These are phyloP conservation scores for Lipomyces yamadae DNA, from an alignment of 805 yeast species.

Conservation along the genomic window DNA sequence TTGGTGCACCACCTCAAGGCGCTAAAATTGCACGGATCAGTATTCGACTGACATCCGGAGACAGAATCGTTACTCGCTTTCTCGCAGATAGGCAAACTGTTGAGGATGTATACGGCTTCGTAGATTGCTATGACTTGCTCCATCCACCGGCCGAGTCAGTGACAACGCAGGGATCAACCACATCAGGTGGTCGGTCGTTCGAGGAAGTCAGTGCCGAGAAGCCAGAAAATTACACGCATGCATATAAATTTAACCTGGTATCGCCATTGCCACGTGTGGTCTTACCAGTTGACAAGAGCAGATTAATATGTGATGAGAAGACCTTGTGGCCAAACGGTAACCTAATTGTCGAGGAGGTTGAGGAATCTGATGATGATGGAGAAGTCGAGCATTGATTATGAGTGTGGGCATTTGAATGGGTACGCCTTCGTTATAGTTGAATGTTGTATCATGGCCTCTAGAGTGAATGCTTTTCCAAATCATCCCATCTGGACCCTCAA, in stretches of 20 bases:
- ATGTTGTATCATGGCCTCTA: too few species aligned
- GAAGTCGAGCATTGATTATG: background rate
- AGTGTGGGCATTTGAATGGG: background rate
- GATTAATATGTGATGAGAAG: conserved; percentile 51
- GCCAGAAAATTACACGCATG: conserved; percentile 53
- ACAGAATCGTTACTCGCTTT: conserved; percentile 59
- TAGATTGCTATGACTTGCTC: conserved; percentile 55
- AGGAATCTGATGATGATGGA: conserved; percentile 30
- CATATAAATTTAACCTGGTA: conserved; percentile 56
- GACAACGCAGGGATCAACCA: conserved; percentile 1
- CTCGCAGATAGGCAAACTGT: conserved; percentile 51
- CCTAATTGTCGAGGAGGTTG: conserved; percentile 55
- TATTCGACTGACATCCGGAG: conserved; percentile 67
- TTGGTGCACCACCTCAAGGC: conserved; percentile 40
- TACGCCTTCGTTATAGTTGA: too few species aligned
- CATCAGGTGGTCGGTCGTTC: conserved; percentile 37
- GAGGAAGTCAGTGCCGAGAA: conserved; percentile 40
- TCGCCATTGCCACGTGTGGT: conserved; percentile 63
- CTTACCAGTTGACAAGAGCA: conserved; percentile 45
- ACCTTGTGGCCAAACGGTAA: conserved; percentile 69
- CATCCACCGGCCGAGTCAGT: conserved; percentile 14
- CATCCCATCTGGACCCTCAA: too few species aligned
- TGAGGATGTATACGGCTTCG: conserved; percentile 72
- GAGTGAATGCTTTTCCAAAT: too few species aligned
- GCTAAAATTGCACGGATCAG: conserved; percentile 62